Conservation (phyloP, 148 eudicot species). For the Beta vulgaris region DNA sequence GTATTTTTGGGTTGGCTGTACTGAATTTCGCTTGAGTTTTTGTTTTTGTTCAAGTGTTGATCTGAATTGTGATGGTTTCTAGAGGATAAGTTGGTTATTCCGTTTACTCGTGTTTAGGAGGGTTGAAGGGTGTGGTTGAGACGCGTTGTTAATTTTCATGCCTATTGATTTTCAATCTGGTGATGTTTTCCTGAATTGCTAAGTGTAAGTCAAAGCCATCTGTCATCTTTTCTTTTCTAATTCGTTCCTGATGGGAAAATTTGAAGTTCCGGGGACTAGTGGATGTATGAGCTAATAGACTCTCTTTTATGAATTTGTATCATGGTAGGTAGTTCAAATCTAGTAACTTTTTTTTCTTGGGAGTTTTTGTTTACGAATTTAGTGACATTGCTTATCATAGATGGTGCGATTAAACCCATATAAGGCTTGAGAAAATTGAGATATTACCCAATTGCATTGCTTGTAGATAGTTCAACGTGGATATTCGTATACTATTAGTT, state of each 20-base stretch:
- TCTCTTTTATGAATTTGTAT: not conserved
- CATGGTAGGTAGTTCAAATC: not conserved
- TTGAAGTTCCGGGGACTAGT: not conserved
- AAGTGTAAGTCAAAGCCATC: not conserved
- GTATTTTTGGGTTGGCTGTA: not conserved
- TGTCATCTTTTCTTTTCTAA: constrained; percentile 4
- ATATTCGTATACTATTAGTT: not conserved
- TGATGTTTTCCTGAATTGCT: not conserved
- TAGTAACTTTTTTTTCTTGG: not conserved
- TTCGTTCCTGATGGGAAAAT: not conserved
- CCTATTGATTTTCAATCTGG: not conserved
- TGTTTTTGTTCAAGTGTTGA: not conserved
- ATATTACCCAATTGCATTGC: not conserved
- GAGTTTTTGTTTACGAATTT: not conserved
- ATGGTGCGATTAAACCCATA: not conserved
- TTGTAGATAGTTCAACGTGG: not conserved
- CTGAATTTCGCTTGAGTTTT: not conserved
- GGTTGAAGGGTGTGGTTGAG: not conserved
- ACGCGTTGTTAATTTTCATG: not conserved
- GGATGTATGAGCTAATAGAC: not conserved
- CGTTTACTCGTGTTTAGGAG: not conserved
- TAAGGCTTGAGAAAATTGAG: not conserved
- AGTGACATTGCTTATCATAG: not conserved
- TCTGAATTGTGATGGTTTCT: not conserved
- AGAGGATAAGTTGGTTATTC: not conserved